Percentiles rank a stretch among this genome's conserved stretches.
Conservation (phyloP, 805 yeast species). For the Ogataea neopini region DNA sequence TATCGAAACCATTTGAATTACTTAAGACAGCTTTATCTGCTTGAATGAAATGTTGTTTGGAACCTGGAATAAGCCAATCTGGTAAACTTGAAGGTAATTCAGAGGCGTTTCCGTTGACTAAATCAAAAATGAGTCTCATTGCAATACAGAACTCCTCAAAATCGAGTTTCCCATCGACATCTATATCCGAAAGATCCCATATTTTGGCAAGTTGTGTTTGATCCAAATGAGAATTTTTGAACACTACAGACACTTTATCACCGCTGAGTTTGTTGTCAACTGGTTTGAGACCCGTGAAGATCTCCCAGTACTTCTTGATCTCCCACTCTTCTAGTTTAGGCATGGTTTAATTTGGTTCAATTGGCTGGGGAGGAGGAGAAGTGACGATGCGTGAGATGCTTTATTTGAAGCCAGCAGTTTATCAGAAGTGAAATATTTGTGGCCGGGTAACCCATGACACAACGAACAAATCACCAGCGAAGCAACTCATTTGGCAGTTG, state of each 20-base stretch:
- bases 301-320: conserved; percentile 96
- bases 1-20: conserved; percentile 33
- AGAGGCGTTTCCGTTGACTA: conserved; percentile 66
- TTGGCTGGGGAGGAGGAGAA: no score
- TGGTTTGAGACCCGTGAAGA: conserved; percentile 88
- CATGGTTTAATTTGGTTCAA: conserved; percentile 13
- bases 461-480: no score
- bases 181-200: conserved; percentile 94
- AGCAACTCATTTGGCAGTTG: no score
- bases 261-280: conserved; percentile 77
- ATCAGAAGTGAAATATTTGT: not conserved
- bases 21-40: conserved; percentile 69
- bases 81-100: conserved; percentile 76
- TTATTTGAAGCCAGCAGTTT: conserved; percentile 1
- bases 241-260: conserved; percentile 79
- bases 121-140: conserved; percentile 91
- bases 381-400: not conserved
- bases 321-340: conserved; percentile 92
- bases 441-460: conserved; percentile 4
- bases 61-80: conserved; percentile 88
- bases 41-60: conserved; percentile 80
- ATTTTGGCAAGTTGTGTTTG: conserved; percentile 77
- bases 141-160: conserved; percentile 98
- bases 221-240: conserved; percentile 83
- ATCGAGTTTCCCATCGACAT: conserved; percentile 86